Evolutionary conservation across 148 eudicot genomes (phyloP).

Genomic region (Diospyros lotus): DNA sequence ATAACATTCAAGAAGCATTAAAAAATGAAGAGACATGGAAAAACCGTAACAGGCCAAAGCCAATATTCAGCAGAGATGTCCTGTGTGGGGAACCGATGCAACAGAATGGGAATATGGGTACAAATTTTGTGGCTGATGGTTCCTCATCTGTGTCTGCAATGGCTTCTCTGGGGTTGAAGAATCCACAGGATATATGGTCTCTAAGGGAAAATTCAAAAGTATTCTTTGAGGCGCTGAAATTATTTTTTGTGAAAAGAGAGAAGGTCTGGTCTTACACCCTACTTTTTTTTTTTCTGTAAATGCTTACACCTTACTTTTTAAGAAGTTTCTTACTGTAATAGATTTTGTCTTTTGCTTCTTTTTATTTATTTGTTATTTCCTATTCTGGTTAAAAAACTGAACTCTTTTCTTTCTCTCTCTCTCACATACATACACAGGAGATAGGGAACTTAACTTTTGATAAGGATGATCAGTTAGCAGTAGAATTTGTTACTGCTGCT

Average conservation of each 20-base stretch:
- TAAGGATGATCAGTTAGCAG: conserved; percentile 94
- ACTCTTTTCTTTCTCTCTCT: no score
- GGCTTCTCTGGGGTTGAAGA: conserved; percentile 82
- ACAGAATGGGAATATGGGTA: conserved; percentile 56
- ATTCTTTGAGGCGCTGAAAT: conserved; percentile 70
- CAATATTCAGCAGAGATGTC: conserved; percentile 64
- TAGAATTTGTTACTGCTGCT: conserved; percentile 95
- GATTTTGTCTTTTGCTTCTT: neutral
- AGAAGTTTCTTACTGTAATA: neutral
- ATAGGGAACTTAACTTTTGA: conserved; percentile 81
- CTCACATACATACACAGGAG: conserved; percentile 46
- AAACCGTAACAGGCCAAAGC: conserved; percentile 77
- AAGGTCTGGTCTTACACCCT: conserved; percentile 44
- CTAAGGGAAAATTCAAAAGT: conserved; percentile 68
- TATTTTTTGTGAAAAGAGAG: conserved; percentile 63
- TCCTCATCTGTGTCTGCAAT: conserved; percentile 68
- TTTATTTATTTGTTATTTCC: no score
- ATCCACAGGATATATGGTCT: conserved; percentile 93
- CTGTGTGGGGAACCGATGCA: conserved; percentile 27
- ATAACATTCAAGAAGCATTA: conserved; percentile 85
- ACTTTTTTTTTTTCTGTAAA: neutral
- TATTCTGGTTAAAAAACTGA: conserved; percentile 4
- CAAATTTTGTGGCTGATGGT: conserved; percentile 33
- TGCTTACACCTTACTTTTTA: conserved; percentile 4
- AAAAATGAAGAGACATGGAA: conserved; percentile 96